phyloP scores from a whole-genome alignment of 2,329 filamentous ascomycete genomes.

The Neofusicoccum cordaticola region DNA sequence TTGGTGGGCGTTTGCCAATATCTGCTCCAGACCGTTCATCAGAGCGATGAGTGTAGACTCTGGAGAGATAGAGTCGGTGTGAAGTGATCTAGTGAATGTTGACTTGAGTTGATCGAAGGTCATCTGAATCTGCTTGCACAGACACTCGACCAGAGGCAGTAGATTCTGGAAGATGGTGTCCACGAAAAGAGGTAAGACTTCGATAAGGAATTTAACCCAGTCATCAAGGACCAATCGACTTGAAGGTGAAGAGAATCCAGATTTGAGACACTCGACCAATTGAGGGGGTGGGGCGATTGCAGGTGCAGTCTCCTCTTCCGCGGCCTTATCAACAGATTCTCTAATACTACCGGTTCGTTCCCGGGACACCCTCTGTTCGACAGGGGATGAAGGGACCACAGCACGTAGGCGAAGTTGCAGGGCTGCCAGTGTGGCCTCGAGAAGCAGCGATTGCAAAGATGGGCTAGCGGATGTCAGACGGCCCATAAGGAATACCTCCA shows the following conservation, averaged over 20 bases:
- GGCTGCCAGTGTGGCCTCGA: conserved; percentile 73
- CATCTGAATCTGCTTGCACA: conserved; percentile 72
- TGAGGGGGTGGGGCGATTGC: conserved; percentile 59
- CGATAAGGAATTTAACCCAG: conserved; percentile 83
- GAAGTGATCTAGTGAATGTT: conserved; percentile 53
- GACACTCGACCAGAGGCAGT: conserved; percentile 83
- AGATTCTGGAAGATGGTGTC: conserved; percentile 85
- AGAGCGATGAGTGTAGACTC: conserved; percentile 79
- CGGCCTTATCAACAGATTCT: conserved; percentile 39
- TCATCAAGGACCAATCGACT: conserved; percentile 81
- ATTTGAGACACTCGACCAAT: conserved; percentile 80
- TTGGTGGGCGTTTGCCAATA: conserved; percentile 83
- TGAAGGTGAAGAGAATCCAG: conserved; percentile 71
- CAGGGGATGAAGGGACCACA: background rate
- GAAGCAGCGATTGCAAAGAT: conserved; percentile 72
- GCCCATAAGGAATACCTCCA: conserved; percentile 70
- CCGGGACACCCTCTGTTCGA: conserved; percentile 1
- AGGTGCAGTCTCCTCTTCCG: conserved; percentile 30
- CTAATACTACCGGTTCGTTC: conserved; percentile 22
- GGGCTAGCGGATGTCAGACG: conserved; percentile 57
- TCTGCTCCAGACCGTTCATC: conserved; percentile 88
- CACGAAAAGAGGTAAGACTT: conserved; percentile 79
- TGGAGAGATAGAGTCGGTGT: conserved; percentile 42
- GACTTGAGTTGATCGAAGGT: conserved; percentile 70
- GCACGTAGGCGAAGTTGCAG: conserved; percentile 57